Percentiles rank a stretch among this genome's conserved stretches.
Conservation (phyloP, 805 yeast genomes). For the Metschnikowia santaceciliae region DNA sequence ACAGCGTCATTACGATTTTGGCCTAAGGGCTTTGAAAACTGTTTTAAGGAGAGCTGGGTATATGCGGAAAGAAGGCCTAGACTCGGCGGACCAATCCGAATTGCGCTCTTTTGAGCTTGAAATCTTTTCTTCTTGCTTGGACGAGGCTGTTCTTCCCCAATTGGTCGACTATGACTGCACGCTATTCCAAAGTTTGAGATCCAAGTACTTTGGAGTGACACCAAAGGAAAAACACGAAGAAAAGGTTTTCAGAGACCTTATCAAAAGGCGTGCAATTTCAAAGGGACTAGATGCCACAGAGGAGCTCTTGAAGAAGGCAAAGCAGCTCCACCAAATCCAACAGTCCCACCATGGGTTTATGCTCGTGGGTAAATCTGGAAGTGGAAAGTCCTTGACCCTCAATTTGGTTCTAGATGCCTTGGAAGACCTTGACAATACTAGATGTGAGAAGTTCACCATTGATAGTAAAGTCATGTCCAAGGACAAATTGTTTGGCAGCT, state of each 20-base stretch:
- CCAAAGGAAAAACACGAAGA: conserved; percentile 19
- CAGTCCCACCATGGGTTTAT: conserved; percentile 72
- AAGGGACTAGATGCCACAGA: conserved; percentile 32
- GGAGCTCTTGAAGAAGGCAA: conserved; percentile 50
- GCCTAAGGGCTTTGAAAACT: conserved; percentile 74
- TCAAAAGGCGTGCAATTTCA: conserved; percentile 25
- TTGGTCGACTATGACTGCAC: conserved; percentile 50
- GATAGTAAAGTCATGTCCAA: conserved; percentile 78
- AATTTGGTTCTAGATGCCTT: conserved; percentile 45
- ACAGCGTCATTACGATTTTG: conserved; percentile 87
- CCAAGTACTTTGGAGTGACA: conserved; percentile 16
- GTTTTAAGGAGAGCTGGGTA: conserved; percentile 58
- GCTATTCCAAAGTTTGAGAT: conserved; percentile 22
- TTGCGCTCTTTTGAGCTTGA: conserved; percentile 6
- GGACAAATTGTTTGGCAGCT: conserved; percentile 58
- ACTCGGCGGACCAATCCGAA: not conserved
- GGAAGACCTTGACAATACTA: conserved; percentile 29
- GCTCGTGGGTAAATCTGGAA: conserved; percentile 70
- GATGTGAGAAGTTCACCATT: conserved; percentile 39
- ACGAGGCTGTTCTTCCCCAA: conserved; percentile 67
- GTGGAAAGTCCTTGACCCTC: conserved; percentile 67
- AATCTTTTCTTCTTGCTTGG: conserved; percentile 38
- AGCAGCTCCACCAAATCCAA: conserved; percentile 61
- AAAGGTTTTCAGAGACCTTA: not conserved
- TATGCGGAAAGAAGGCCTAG: conserved; percentile 25